Evolutionary conservation across 805 yeast genomes (phyloP).

Genomic region (Kazachstania kunashirensis): DNA sequence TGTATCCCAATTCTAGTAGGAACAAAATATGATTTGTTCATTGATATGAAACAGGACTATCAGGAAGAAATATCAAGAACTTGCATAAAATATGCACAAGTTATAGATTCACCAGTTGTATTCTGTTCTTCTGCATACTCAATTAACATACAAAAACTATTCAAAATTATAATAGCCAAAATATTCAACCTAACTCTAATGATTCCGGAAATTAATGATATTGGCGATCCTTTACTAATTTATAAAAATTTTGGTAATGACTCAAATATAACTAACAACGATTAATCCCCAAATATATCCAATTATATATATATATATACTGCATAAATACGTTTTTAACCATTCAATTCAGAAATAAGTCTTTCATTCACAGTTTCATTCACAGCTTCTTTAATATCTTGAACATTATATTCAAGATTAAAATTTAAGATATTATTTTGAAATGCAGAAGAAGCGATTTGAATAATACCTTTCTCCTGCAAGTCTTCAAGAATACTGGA

Average conservation of each 20-base stretch:
- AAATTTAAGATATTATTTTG: too few species aligned
- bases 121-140: constrained; percentile 90
- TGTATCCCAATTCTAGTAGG: constrained; percentile 90
- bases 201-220: constrained; percentile 70
- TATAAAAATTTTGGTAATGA: constrained; percentile 36
- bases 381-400: too few species aligned
- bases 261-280: too few species aligned
- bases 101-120: constrained; percentile 77
- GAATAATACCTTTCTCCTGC: too few species aligned
- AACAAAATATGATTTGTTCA: constrained; percentile 83
- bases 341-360: too few species aligned
- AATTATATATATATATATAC: too few species aligned
- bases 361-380: too few species aligned
- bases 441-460: too few species aligned
- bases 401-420: too few species aligned
- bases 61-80: constrained; percentile 77
- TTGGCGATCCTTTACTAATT: constrained; percentile 87
- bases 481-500: too few species aligned
- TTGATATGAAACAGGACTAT: constrained; percentile 66
- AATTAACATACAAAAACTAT: constrained; percentile 86
- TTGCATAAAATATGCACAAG: constrained; percentile 75
- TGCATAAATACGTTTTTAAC: too few species aligned
- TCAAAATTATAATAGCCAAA: constrained; percentile 81
- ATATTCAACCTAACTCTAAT: constrained; percentile 79
- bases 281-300: too few species aligned